Conservation (phyloP, 1,139 yeast genomes). For the Nakaseomyces kungkrabaensis region DNA sequence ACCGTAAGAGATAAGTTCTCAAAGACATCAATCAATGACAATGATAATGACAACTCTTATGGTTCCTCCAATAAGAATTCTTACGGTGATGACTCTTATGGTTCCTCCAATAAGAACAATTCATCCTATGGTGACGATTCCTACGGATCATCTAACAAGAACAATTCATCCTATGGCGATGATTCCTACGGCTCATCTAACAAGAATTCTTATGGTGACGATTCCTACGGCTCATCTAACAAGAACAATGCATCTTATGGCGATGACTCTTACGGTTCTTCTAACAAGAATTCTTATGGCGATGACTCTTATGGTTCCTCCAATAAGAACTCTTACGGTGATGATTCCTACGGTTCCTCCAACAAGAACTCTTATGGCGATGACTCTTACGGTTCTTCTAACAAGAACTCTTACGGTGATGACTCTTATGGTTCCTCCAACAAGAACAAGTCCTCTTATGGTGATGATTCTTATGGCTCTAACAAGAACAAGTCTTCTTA, state of each 20-base stretch:
- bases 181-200: conserved; percentile 25
- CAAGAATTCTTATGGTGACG: conserved; percentile 16
- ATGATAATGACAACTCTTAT: conserved; percentile 8
- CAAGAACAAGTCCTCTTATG: conserved; percentile 11
- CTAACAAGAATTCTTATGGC: conserved; percentile 12
- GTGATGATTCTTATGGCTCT: conserved; percentile 9
- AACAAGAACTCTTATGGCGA: conserved; percentile 13
- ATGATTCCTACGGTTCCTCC: conserved; percentile 24
- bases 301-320: conserved; percentile 9
- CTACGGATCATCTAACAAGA: conserved; percentile 19
- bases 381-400: conserved; percentile 23
- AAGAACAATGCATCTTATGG: conserved; percentile 12
- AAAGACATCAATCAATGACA: conserved; percentile 19
- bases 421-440: conserved; percentile 15
- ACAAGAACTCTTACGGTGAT: conserved; percentile 15
- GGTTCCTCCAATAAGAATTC: conserved; percentile 9
- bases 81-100: conserved; percentile 15
- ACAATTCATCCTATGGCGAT: conserved; percentile 14
- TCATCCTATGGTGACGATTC: conserved; percentile 20
- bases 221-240: conserved; percentile 18
- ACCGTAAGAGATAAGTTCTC: conserved; percentile 20
- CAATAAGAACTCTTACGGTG: conserved; percentile 17
- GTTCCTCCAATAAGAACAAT: conserved; percentile 8
- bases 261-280: conserved; percentile 9
- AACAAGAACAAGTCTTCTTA: conserved; percentile 9